Conservation (phyloP, 225 moss, liverwort and hornwort genomes). For the Rhytidiadelphus loreus region DNA sequence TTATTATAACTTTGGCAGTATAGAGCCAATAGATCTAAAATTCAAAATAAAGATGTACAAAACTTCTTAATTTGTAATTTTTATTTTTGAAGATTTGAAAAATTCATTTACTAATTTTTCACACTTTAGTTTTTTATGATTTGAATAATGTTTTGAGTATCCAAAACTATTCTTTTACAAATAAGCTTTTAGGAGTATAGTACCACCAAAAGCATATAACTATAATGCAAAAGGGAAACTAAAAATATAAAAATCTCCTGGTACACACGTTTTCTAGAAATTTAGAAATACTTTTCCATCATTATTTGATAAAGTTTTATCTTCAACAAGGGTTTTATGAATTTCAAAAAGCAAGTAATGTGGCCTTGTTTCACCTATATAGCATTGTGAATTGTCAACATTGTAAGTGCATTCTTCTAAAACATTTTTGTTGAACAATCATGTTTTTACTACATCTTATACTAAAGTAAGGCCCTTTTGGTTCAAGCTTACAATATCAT, state of each 20-base stretch:
- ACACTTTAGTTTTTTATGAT: neutral
- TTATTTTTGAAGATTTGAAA: neutral
- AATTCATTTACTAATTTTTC: neutral
- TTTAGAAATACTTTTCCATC: too few relatives aligned
- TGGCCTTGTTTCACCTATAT: too few relatives aligned
- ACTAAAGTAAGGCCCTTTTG: accelerated
- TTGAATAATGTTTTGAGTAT: neutral
- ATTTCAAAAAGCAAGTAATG: neutral
- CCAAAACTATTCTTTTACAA: neutral
- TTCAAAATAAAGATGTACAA: neutral
- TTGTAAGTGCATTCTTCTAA: neutral
- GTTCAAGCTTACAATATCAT: neutral
- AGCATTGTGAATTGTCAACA: neutral
- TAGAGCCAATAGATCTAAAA: neutral
- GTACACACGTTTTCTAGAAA: neutral
- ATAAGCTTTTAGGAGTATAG: neutral
- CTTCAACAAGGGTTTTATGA: neutral
- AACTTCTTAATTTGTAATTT: neutral
- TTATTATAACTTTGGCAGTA: neutral
- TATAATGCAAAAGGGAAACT: neutral
- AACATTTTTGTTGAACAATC: too few relatives aligned
- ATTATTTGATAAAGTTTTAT: neutral
- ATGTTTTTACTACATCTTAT: neutral
- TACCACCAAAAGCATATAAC: neutral
- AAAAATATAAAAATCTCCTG: neutral